Evolutionary conservation across 2,329 filamentous ascomycete species (phyloP).

Genomic region (Leptosphaerulina australis): DNA sequence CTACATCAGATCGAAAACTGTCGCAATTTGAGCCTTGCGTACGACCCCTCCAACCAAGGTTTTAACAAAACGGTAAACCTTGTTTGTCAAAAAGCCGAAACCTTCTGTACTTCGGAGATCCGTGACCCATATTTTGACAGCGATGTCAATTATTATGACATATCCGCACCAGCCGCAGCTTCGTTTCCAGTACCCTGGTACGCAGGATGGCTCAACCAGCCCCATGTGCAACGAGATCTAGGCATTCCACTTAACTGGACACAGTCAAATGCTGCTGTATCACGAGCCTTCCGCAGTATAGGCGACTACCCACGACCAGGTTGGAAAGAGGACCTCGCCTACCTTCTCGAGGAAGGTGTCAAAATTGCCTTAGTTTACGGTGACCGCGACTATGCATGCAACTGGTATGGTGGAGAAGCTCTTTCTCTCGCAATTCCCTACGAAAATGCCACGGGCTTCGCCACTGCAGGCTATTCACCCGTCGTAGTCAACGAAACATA

Average conservation of each 20-base stretch:
- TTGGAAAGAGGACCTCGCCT: constrained; percentile 56
- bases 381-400: constrained; percentile 55
- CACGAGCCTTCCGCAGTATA: constrained; percentile 54
- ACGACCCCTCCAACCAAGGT: constrained; percentile 57
- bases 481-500: constrained; percentile 72
- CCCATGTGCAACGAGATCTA: constrained; percentile 59
- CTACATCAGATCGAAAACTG: constrained; percentile 61
- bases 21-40: constrained; percentile 52
- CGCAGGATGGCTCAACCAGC: constrained; percentile 62
- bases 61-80: constrained; percentile 47
- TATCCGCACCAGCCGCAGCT: constrained; percentile 58
- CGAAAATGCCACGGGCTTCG: constrained; percentile 62
- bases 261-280: constrained; percentile 49
- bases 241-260: constrained; percentile 67
- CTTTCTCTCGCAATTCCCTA: constrained; percentile 65
- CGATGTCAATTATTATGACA: constrained; percentile 63
- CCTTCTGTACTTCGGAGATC: constrained; percentile 54
- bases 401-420: constrained; percentile 76
- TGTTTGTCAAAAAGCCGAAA: constrained; percentile 53
- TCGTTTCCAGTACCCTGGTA: constrained; percentile 51
- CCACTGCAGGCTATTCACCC: constrained; percentile 71
- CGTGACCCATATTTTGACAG: constrained; percentile 53
- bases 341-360: constrained; percentile 58
- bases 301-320: constrained; percentile 58
- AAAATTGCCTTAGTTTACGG: constrained; percentile 43